Conservation (phyloP, 805 yeast species). For the Myxozyma sirexii region DNA sequence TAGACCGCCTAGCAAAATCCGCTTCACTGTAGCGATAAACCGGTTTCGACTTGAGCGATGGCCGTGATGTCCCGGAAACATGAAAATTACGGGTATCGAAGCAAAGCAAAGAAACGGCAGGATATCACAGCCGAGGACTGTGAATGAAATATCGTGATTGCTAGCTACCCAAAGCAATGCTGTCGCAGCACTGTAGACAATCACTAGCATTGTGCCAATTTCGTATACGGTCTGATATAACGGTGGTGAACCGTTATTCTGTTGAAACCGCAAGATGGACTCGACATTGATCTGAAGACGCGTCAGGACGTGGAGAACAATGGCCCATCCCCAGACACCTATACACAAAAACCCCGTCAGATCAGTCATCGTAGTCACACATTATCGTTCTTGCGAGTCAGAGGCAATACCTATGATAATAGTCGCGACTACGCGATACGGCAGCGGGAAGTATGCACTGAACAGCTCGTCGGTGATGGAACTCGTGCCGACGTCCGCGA, state of each 20-base stretch:
- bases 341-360: background rate
- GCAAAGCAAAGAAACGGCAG: conserved; percentile 48
- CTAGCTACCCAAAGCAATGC: conserved; percentile 41
- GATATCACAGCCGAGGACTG: conserved; percentile 41
- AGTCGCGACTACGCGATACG: conserved; percentile 45
- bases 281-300: conserved; percentile 37
- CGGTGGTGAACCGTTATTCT: conserved; percentile 22
- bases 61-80: conserved; percentile 46
- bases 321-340: conserved; percentile 45
- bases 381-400: background rate
- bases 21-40: conserved; percentile 46
- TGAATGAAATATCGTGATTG: conserved; percentile 27
- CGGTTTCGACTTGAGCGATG: conserved; percentile 47
- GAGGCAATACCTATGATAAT: conserved; percentile 32
- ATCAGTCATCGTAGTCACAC: background rate
- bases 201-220: conserved; percentile 41
- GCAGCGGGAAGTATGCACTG: conserved; percentile 50
- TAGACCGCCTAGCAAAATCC: conserved; percentile 63
- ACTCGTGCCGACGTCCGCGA: conserved; percentile 1
- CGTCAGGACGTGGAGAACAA: conserved; percentile 38
- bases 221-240: conserved; percentile 45
- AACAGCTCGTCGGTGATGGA: conserved; percentile 34
- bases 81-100: conserved; percentile 43
- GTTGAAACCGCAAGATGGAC: conserved; percentile 35
- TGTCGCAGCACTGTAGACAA: conserved; percentile 36